Conservation (phyloP, 2,329 filamentous ascomycete genomes). For the Didymella glomerata region DNA sequence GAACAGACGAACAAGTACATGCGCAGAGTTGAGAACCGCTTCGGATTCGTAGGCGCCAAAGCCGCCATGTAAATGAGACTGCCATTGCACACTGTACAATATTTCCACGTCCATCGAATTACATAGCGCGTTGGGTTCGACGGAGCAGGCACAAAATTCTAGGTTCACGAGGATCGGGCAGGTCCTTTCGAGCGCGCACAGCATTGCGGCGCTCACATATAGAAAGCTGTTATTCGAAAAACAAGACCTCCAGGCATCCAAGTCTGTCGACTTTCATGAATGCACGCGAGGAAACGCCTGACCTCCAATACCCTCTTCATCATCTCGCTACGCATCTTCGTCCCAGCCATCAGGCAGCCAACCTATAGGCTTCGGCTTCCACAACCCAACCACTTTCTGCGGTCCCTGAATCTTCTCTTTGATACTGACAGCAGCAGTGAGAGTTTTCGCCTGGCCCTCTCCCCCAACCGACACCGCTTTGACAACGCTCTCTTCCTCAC, state of each 20-base stretch:
- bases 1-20: conserved; percentile 98
- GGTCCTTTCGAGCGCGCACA: background rate
- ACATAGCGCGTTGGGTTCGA: conserved; percentile 10
- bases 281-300: background rate
- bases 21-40: conserved; percentile 74
- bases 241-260: background rate
- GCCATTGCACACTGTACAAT: conserved; percentile 8
- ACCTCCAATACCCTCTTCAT: background rate
- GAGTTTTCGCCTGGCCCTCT: background rate
- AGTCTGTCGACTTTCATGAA: background rate
- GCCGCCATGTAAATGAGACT: conserved; percentile 4
- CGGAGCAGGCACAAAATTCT: conserved; percentile 1
- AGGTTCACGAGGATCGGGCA: background rate
- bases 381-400: conserved; percentile 43
- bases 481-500: background rate
- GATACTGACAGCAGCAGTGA: background rate
- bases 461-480: background rate
- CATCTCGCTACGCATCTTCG: conserved; percentile 24
- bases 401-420: conserved; percentile 35
- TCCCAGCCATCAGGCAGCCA: conserved; percentile 38
- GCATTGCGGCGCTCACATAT: background rate
- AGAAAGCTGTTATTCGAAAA: background rate
- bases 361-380: conserved; percentile 46
- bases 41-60: conserved; percentile 52
- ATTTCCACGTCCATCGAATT: conserved; percentile 5